Conservation (phyloP, 2,329 filamentous ascomycete species). For the Sclerotinia subarctica region DNA sequence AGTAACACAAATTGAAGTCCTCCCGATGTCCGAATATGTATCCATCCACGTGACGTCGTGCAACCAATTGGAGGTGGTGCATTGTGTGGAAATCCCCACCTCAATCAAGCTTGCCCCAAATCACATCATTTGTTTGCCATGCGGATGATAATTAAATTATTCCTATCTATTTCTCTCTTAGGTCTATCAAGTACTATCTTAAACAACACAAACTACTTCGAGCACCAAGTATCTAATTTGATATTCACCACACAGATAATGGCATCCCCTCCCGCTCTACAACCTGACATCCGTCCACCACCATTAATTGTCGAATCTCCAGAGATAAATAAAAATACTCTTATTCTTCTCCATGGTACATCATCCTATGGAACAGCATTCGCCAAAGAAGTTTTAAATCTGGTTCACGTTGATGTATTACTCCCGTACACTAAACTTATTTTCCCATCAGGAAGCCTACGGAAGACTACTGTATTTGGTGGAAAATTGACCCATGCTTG, state of each 20-base stretch:
- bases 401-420: conserved; percentile 37
- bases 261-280: neutral
- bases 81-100: neutral
- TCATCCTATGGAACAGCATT: conserved; percentile 41
- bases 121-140: neutral
- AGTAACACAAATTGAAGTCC: neutral
- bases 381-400: conserved; percentile 38
- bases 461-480: conserved; percentile 28
- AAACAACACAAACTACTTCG: neutral
- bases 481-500: conserved; percentile 31
- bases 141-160: neutral
- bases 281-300: neutral
- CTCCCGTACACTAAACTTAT: conserved; percentile 26
- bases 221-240: neutral
- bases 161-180: neutral
- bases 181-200: neutral
- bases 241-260: neutral
- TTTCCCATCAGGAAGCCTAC: conserved; percentile 28
- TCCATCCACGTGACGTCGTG: neutral
- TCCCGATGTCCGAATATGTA: neutral
- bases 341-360: conserved; percentile 45
- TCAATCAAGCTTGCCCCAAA: neutral
- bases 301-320: conserved; percentile 27
- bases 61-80: neutral
- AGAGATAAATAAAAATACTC: conserved; percentile 38